phyloP scores from a whole-genome alignment of 2,329 filamentous ascomycete species.

The Metarhizium album region DNA sequence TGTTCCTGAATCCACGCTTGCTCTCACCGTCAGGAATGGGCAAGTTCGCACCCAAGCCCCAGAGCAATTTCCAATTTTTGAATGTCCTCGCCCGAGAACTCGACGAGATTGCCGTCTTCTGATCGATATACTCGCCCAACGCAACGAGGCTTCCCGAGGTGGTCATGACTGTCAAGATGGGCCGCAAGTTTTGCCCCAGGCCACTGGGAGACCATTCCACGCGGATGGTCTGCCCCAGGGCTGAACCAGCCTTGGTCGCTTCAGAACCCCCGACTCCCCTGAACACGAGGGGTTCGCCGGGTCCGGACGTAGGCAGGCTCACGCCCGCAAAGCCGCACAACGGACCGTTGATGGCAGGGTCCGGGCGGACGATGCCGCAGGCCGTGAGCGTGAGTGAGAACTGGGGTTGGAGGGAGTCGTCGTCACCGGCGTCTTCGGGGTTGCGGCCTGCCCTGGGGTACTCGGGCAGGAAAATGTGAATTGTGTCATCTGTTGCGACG shows the following conservation, averaged over 20 bases:
- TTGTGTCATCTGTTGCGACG: constrained; percentile 43
- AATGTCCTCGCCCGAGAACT: constrained; percentile 28
- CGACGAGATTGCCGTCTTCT: constrained; percentile 15
- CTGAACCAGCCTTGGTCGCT: constrained; percentile 36
- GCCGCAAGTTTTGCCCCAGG: constrained; percentile 42
- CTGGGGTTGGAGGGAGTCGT: constrained; percentile 20
- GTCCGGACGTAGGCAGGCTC: constrained; percentile 16
- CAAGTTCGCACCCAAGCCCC: constrained; percentile 43
- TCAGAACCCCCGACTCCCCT: constrained; percentile 34
- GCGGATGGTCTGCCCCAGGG: constrained; percentile 43
- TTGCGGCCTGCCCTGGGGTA: constrained; percentile 18
- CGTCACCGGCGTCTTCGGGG: constrained; percentile 16
- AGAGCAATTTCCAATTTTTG: constrained; percentile 42
- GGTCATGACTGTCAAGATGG: constrained; percentile 39
- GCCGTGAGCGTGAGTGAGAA: constrained; percentile 24
- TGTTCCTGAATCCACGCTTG: constrained; percentile 20
- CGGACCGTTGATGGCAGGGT: constrained; percentile 33
- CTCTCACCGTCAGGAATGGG: constrained; percentile 33
- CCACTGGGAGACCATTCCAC: constrained; percentile 49
- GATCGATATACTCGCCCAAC: constrained; percentile 36
- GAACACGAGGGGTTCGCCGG: constrained; percentile 20
- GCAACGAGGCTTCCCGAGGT: constrained; percentile 38
- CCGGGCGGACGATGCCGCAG: constrained; percentile 24
- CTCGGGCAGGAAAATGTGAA: constrained; percentile 40
- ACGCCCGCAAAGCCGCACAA: constrained; percentile 30